Conservation (phyloP, 1,139 yeast genomes). For the Hanseniaspora uvarum region DNA sequence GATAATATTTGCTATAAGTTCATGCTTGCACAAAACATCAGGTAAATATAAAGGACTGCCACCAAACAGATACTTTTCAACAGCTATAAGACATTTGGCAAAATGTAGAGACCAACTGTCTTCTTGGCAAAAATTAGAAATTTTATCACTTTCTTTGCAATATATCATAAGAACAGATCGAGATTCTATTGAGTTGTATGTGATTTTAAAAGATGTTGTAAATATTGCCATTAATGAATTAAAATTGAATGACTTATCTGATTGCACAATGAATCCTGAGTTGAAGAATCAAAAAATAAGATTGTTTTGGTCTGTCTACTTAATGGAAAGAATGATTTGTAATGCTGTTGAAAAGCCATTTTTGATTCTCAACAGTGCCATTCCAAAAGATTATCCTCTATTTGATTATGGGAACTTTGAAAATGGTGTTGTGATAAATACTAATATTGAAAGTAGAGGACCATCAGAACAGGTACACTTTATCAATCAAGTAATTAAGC, state of each 20-base stretch:
- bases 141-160: conserved; percentile 40
- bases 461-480: conserved; percentile 35
- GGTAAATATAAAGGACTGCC: conserved; percentile 43
- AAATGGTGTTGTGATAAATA: conserved; percentile 14
- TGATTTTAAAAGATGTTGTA: conserved; percentile 44
- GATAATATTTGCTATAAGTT: conserved; percentile 42
- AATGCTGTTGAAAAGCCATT: conserved; percentile 48
- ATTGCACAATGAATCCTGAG: conserved; percentile 21
- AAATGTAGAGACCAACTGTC: conserved; percentile 35
- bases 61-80: conserved; percentile 43
- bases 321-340: conserved; percentile 46
- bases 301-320: conserved; percentile 50
- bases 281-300: conserved; percentile 36
- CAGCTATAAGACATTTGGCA: conserved; percentile 46
- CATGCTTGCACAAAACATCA: conserved; percentile 41
- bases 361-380: conserved; percentile 38
- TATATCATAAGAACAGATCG: conserved; percentile 48
- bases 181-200: conserved; percentile 44
- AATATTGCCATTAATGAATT: conserved; percentile 34
- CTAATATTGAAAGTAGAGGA: conserved; percentile 18
- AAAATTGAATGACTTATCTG: conserved; percentile 35
- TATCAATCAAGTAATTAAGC: conserved; percentile 43
- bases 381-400: conserved; percentile 37
- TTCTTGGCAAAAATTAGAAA: conserved; percentile 40
- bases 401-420: conserved; percentile 30